phyloP scores from a whole-genome alignment of 2,329 filamentous ascomycete species.

The Aureobasidium sp. region DNA sequence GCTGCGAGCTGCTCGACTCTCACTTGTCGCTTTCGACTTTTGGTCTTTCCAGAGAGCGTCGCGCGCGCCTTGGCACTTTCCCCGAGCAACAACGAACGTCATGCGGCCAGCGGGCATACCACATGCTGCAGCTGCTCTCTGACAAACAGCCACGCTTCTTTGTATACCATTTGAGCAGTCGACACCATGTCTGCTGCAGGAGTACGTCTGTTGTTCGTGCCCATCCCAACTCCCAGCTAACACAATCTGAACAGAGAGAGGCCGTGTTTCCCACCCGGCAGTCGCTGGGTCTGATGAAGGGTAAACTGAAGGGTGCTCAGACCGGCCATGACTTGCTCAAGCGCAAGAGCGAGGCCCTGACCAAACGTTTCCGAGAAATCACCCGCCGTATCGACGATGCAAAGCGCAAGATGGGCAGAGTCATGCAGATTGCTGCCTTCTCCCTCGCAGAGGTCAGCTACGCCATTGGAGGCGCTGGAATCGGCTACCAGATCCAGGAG shows the following conservation, averaged over 20 bases:
- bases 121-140: neutral
- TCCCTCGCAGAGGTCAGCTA: constrained; percentile 96
- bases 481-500: constrained; percentile 95
- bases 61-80: constrained; percentile 8
- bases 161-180: neutral
- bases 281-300: constrained; percentile 93
- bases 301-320: constrained; percentile 77
- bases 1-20: neutral
- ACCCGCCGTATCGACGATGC: constrained; percentile 96
- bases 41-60: neutral
- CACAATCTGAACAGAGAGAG: constrained; percentile 59
- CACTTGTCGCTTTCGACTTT: neutral
- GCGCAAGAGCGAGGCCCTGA: constrained; percentile 94
- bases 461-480: constrained; percentile 79
- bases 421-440: constrained; percentile 98
- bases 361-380: constrained; percentile 74
- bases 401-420: constrained; percentile 97
- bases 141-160: neutral
- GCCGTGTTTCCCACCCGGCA: constrained; percentile 96
- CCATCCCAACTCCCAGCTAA: neutral
- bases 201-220: constrained; percentile 21
- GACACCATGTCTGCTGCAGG: constrained; percentile 34
- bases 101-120: neutral
- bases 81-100: constrained; percentile 8
- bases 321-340: constrained; percentile 89